phyloP scores from a whole-genome alignment of 2,329 filamentous ascomycete species.

The Paracorniculantispora psalliotae region DNA sequence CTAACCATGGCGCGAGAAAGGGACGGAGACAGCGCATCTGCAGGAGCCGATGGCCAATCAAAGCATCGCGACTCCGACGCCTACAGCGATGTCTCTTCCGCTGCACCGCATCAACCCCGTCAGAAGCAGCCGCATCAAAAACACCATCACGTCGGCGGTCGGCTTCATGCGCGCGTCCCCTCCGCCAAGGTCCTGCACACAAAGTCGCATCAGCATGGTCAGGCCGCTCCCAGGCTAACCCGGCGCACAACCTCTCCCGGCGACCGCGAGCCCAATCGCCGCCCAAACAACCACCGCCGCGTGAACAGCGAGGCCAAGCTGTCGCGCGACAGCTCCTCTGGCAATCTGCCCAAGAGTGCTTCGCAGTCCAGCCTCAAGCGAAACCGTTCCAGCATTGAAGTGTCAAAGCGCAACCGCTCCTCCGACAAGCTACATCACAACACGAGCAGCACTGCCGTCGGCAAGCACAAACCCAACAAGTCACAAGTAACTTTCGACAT shows the following conservation, averaged over 20 bases:
- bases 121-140: constrained; percentile 31
- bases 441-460: constrained; percentile 45
- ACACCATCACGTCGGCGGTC: constrained; percentile 29
- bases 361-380: constrained; percentile 54
- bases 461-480: constrained; percentile 37
- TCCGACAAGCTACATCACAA: constrained; percentile 49
- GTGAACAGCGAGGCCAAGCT: constrained; percentile 48
- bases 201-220: constrained; percentile 25
- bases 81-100: constrained; percentile 24
- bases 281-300: constrained; percentile 39
- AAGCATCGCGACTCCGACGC: constrained; percentile 38
- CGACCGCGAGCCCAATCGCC: constrained; percentile 16
- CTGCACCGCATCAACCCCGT: constrained; percentile 21
- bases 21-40: constrained; percentile 43
- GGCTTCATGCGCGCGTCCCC: constrained; percentile 41
- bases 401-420: constrained; percentile 48
- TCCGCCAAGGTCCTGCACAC: constrained; percentile 40
- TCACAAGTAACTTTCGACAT: constrained; percentile 60
- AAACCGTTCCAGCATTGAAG: constrained; percentile 55
- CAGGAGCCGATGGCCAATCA: constrained; percentile 46
- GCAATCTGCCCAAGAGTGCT: constrained; percentile 48
- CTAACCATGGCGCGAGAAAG: constrained; percentile 38
- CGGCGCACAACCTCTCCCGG: constrained; percentile 12
- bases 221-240: constrained; percentile 14
- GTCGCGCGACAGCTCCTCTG: constrained; percentile 38